Percentiles rank a stretch among this genome's conserved stretches.
phyloP scores from a whole-genome alignment of 345 rosid genomes.

The Schrenkiella parvula region DNA sequence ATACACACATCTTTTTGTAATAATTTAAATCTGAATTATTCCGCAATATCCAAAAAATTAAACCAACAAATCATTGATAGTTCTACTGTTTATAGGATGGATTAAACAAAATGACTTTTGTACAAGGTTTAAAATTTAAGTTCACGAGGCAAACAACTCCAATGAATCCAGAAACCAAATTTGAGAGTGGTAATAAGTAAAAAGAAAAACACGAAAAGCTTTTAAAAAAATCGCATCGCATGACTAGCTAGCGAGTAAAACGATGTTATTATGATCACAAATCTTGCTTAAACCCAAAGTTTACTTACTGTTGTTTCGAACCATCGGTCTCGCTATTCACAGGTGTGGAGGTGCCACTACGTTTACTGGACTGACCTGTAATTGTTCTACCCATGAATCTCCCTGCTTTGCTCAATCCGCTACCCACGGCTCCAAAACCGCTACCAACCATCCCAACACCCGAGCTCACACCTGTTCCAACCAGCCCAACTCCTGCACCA shows the following conservation, averaged over 20 bases:
- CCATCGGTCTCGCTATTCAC: slow-evolving; percentile 51
- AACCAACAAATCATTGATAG: background rate
- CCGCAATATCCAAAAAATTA: background rate
- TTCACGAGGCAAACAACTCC: slow-evolving; percentile 19
- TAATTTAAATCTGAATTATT: background rate
- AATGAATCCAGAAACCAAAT: slow-evolving; percentile 14
- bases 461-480: slow-evolving; percentile 43
- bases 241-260: background rate
- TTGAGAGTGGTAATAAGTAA: background rate
- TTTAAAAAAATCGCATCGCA: background rate
- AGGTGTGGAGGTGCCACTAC: slow-evolving; percentile 75
- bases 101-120: slow-evolving; percentile 3
- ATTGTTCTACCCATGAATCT: slow-evolving; percentile 81
- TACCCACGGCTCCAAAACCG: slow-evolving; percentile 75
- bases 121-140: background rate
- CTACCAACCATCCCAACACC: slow-evolving; percentile 63
- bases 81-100: background rate
- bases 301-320: slow-evolving; percentile 29
- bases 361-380: slow-evolving; percentile 74
- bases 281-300: slow-evolving; percentile 16
- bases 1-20: background rate
- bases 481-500: slow-evolving; percentile 72
- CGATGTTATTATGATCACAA: slow-evolving; percentile 18
- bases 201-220: background rate
- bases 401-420: slow-evolving; percentile 81